Evolutionary conservation across 2,329 filamentous ascomycete species (phyloP).

Genomic region (Lachnellula subtilissima): DNA sequence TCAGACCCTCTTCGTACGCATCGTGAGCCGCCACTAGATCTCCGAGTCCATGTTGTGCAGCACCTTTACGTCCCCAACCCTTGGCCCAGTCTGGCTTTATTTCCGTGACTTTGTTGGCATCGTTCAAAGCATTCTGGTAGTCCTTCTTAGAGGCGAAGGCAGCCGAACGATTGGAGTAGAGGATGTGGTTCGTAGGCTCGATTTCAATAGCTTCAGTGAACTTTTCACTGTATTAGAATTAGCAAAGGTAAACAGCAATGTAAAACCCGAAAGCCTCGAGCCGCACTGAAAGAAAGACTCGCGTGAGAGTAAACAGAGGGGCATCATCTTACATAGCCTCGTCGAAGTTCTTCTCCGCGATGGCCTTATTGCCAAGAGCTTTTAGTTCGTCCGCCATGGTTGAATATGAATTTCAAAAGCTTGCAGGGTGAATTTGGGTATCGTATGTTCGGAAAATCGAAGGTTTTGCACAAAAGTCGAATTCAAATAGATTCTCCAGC

Average conservation of each 20-base stretch:
- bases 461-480: neutral
- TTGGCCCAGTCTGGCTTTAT: conserved; percentile 98
- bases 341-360: conserved; percentile 93
- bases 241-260: conserved; percentile 6
- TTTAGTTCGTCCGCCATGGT: conserved; percentile 71
- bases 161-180: conserved; percentile 95
- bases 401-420: neutral
- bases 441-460: neutral
- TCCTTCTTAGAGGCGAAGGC: conserved; percentile 84
- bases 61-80: conserved; percentile 90
- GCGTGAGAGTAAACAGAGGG: conserved; percentile 18
- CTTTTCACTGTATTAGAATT: conserved; percentile 62
- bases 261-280: neutral
- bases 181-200: conserved; percentile 87
- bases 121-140: conserved; percentile 76
- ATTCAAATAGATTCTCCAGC: neutral
- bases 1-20: conserved; percentile 90
- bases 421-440: neutral
- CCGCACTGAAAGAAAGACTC: neutral
- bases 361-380: conserved; percentile 97
- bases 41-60: conserved; percentile 80
- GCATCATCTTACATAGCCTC: conserved; percentile 75
- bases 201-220: conserved; percentile 90
- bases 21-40: conserved; percentile 82
- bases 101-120: conserved; percentile 89